Conservation (phyloP, 257 asterid genomes). For the Fraxinus cuspidata region DNA sequence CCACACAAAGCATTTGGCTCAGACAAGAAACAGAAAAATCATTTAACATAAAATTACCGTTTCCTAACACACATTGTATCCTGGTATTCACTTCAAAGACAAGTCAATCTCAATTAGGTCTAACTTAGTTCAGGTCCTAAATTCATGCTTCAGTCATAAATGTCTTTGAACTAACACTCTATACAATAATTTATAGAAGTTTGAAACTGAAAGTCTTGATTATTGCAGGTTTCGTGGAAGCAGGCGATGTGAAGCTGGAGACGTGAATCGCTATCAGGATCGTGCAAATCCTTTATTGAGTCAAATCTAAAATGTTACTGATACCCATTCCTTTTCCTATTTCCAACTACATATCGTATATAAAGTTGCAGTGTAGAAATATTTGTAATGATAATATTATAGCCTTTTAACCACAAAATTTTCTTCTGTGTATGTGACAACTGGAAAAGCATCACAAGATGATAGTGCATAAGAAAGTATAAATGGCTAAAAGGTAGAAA, state of each 20-base stretch:
- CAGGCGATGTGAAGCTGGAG: slow-evolving; percentile 65
- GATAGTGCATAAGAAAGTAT: not conserved
- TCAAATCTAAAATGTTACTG: slow-evolving; percentile 27
- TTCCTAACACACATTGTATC: not conserved
- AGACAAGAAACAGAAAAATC: not conserved
- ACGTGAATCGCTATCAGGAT: slow-evolving; percentile 44
- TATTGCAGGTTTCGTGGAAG: slow-evolving; percentile 53
- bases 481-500: not conserved
- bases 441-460: not conserved
- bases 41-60: slow-evolving; percentile 12
- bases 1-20: not conserved
- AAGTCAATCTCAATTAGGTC: not conserved
- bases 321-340: slow-evolving; percentile 23
- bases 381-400: slow-evolving; percentile 34
- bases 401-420: slow-evolving; percentile 23
- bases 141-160: not conserved
- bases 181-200: not conserved
- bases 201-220: slow-evolving; percentile 16
- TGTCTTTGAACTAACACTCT: not conserved
- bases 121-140: not conserved
- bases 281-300: slow-evolving; percentile 24
- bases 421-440: slow-evolving; percentile 9
- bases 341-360: slow-evolving; percentile 35
- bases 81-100: not conserved
- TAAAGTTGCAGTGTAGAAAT: slow-evolving; percentile 36